Conservation (phyloP, 176 grass and related monocot genomes). For the Triticum timopheevii region DNA sequence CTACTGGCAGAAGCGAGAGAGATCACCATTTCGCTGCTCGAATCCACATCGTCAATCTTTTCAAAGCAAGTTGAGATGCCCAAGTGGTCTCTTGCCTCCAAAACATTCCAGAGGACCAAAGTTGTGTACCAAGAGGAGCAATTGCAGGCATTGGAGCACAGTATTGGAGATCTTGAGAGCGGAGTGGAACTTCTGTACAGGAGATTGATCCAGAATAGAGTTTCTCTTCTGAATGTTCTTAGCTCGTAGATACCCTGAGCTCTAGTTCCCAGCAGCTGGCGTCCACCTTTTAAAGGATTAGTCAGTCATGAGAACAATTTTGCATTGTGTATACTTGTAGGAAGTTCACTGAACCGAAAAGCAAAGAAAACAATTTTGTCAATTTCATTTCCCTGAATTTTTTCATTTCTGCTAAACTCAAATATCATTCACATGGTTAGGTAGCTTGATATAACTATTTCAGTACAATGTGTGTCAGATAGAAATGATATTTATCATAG, state of each 20-base stretch:
- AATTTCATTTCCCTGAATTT: too few species aligned
- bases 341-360: too few species aligned
- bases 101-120: slow-evolving; percentile 33
- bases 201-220: slow-evolving; percentile 49
- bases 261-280: slow-evolving; percentile 14
- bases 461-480: too few species aligned
- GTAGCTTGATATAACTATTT: too few species aligned
- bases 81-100: slow-evolving; percentile 40
- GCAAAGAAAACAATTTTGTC: too few species aligned
- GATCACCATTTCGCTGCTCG: slow-evolving; percentile 29
- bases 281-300: slow-evolving; percentile 39
- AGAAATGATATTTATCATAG: too few species aligned
- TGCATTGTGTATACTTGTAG: not conserved
- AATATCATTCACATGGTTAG: too few species aligned
- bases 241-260: slow-evolving; percentile 7
- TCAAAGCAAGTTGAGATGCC: slow-evolving; percentile 30
- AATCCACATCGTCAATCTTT: slow-evolving; percentile 6
- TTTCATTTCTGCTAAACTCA: too few species aligned
- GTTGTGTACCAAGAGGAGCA: slow-evolving; percentile 29
- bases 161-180: slow-evolving; percentile 40
- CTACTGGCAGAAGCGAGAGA: slow-evolving; percentile 33
- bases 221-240: slow-evolving; percentile 51
- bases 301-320: slow-evolving; percentile 15
- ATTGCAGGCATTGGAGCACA: slow-evolving; percentile 40
- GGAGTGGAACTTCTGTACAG: slow-evolving; percentile 33